Evolutionary conservation across 345 rosid species (phyloP).

Genomic region (Populus nigra): DNA sequence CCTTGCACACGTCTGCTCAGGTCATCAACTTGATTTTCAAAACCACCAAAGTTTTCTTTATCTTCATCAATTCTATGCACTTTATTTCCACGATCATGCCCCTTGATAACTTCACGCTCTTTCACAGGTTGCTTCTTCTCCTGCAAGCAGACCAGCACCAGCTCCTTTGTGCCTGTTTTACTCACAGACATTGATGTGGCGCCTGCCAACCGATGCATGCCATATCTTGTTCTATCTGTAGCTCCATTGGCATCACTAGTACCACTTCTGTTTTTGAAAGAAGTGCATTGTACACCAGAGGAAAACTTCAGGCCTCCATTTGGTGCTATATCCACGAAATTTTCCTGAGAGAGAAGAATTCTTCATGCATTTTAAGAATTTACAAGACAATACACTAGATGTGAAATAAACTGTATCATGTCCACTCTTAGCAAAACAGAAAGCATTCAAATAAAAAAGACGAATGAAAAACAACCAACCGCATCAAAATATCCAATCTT

Average conservation of each 20-base stretch:
- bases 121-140: conserved; percentile 24
- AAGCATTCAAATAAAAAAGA: not conserved
- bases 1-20: conserved; percentile 24
- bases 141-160: not conserved
- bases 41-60: conserved; percentile 27
- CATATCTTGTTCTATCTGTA: conserved; percentile 9
- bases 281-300: conserved; percentile 12
- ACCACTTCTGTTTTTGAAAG: conserved; percentile 8
- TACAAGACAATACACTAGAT: not conserved
- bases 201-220: conserved; percentile 21
- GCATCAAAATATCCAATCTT: conserved; percentile 49
- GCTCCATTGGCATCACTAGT: conserved; percentile 1
- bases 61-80: not conserved
- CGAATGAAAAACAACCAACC: conserved; percentile 23
- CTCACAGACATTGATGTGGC: not conserved
- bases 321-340: conserved; percentile 11
- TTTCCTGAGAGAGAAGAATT: conserved; percentile 18
- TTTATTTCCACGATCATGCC: not conserved
- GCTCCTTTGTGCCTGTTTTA: not conserved
- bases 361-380: not conserved
- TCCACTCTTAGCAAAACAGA: not conserved
- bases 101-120: conserved; percentile 1
- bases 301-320: conserved; percentile 21
- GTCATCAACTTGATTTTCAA: conserved; percentile 26
- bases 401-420: not conserved